phyloP scores from a whole-genome alignment of 1,284 basidiomycete species.

The Ceratorhiza oryzae-sativae region DNA sequence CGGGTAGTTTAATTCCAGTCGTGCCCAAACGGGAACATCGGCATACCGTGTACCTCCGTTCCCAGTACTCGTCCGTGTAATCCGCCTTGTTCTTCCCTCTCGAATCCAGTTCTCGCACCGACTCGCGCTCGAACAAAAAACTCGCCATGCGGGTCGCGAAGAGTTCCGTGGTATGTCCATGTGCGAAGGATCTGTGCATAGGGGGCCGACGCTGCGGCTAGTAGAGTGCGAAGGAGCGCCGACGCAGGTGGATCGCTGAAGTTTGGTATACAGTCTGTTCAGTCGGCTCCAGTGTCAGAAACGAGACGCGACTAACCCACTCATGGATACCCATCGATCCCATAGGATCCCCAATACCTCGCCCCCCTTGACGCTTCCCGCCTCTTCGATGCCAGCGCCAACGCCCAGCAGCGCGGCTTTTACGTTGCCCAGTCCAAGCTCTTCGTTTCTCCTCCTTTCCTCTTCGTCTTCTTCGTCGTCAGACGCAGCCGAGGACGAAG shows the following conservation, averaged over 20 bases:
- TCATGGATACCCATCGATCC: constrained; percentile 83
- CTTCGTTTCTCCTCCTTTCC: constrained; percentile 77
- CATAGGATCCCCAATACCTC: constrained; percentile 88
- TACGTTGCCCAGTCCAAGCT: constrained; percentile 81
- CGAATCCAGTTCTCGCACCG: too few relatives aligned
- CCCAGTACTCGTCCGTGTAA: too few relatives aligned
- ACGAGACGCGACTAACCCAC: constrained; percentile 59
- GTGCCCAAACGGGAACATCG: neutral
- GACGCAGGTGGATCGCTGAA: constrained; percentile 80
- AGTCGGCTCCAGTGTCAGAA: neutral
- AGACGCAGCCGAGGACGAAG: constrained; percentile 54
- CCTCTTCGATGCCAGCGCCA: constrained; percentile 58
- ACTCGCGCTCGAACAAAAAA: too few relatives aligned
- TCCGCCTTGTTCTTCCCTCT: too few relatives aligned
- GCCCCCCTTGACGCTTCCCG: constrained; percentile 78
- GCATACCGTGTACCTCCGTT: constrained; percentile 85
- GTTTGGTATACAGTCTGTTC: neutral
- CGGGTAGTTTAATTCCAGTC: neutral
- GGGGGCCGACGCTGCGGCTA: too few relatives aligned
- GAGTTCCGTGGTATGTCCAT: constrained; percentile 82
- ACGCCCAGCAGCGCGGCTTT: constrained; percentile 76
- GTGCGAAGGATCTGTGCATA: too few relatives aligned
- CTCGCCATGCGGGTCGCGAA: constrained; percentile 90
- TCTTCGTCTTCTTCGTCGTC: constrained; percentile 65
- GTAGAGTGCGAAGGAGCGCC: constrained; percentile 76